Evolutionary conservation across 2,329 filamentous ascomycete species (phyloP), one percentile per base, ranked within the genome.

Genomic region (Drechslerella dactyloides): DNA sequence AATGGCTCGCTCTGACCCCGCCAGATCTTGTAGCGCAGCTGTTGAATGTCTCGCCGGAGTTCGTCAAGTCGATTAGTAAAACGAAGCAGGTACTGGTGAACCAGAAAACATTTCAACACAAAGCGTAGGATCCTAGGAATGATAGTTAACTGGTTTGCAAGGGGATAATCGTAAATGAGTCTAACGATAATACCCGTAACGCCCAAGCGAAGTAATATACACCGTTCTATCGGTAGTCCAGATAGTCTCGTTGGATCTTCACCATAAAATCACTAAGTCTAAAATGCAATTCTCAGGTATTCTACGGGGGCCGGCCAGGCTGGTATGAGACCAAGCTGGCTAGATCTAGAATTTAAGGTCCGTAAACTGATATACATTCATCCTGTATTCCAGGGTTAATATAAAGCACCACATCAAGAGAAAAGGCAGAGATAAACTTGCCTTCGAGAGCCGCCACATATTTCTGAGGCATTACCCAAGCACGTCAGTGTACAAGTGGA

Each of bases 1-100:
- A 90, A 78, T 90, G 87, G 88, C 81, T 90, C 42, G 87, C 87
- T 0, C 79, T 89, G 56, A 89, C 87, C 0, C 88, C 88, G 0
- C 80, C 84, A 0, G 84, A 86, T 53, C 82, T 89, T 56, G 86
- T 88, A 15, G 84, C 85, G 0, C 82, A 85, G 78, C 82, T 83
- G 1, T 80, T 88, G 13, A 87, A 87, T 75, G 82, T 88, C 13
- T 83, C 85, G 0, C 76, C 85, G 2, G 81, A 82, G n/a, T 81
- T 88, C 52, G 85, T 85, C 1, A 79, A 85, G 75, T 79, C 81
- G 8, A 74, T 88, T 64, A 86, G 87, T 80, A 87, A 86, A 78
- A 84, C 88, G 78, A 88, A 89, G 80, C 85, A 88, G 76, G 78
- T 87, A 0, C 75, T 87, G 19, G 79, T 85, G 35, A 78, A 79